phyloP scores from a whole-genome alignment of 495 filamentous ascomycete species.

The Neurospora sp. region DNA sequence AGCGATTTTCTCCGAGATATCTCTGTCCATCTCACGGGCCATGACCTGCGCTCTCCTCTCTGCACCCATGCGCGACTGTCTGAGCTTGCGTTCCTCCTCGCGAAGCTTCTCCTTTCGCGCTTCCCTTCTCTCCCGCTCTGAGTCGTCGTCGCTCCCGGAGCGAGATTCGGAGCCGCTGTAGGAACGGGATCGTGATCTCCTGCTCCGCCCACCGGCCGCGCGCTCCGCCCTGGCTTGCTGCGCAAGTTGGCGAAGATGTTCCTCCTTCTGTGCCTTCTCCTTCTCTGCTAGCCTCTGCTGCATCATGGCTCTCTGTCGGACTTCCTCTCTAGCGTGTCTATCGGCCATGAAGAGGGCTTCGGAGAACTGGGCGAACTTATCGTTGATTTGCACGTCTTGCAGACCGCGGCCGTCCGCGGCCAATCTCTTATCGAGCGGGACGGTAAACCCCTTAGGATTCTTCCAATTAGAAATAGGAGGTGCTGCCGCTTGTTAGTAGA shows the following conservation, averaged over 20 bases:
- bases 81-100: constrained; percentile 79
- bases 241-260: constrained; percentile 78
- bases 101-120: constrained; percentile 66
- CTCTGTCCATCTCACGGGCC: constrained; percentile 90
- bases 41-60: constrained; percentile 84
- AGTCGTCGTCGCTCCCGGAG: constrained; percentile 51
- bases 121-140: constrained; percentile 66
- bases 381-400: constrained; percentile 94
- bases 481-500: constrained; percentile 20
- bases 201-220: constrained; percentile 38
- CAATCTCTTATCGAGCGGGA: constrained; percentile 90
- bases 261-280: constrained; percentile 88
- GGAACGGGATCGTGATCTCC: constrained; percentile 39
- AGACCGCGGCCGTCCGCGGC: constrained; percentile 91
- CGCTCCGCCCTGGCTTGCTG: constrained; percentile 85
- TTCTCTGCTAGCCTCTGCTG: constrained; percentile 95
- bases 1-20: constrained; percentile 96
- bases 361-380: constrained; percentile 95
- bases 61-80: constrained; percentile 91
- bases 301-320: constrained; percentile 85
- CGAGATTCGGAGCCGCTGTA: constrained; percentile 47
- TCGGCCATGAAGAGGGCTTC: constrained; percentile 93
- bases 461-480: constrained; percentile 98
- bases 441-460: constrained; percentile 97
- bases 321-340: constrained; percentile 89